A percentile compares a stretch with the other conserved stretches of the same genome.
Conservation (phyloP, 148 eudicot species). For the Salicornia ramosissima region DNA sequence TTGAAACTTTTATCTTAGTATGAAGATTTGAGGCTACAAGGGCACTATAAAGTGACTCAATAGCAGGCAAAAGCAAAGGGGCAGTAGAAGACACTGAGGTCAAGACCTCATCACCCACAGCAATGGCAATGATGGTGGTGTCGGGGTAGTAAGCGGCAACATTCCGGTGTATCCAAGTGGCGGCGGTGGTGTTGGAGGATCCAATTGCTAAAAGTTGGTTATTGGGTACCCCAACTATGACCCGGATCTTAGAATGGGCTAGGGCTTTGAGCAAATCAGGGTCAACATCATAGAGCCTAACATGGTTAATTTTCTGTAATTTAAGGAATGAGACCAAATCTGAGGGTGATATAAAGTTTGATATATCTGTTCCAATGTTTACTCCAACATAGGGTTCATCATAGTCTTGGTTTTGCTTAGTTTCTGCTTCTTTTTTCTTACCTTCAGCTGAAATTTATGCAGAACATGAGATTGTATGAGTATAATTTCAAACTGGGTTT, state of each 20-base stretch:
- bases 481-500: constrained; percentile 7
- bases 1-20: constrained; percentile 55
- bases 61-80: constrained; percentile 74
- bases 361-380: constrained; percentile 71
- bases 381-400: constrained; percentile 74
- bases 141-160: constrained; percentile 65
- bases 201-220: constrained; percentile 80
- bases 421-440: constrained; percentile 37
- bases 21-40: constrained; percentile 72
- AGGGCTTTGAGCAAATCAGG: constrained; percentile 61
- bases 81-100: constrained; percentile 62
- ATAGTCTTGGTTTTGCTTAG: constrained; percentile 36
- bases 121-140: constrained; percentile 63
- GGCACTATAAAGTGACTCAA: constrained; percentile 65
- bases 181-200: constrained; percentile 77
- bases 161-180: constrained; percentile 68
- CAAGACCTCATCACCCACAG: constrained; percentile 88
- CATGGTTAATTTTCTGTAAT: constrained; percentile 67
- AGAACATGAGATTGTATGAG: constrained; percentile 5
- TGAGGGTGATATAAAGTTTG: constrained; percentile 49
- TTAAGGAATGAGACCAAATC: constrained; percentile 62
- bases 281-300: constrained; percentile 70
- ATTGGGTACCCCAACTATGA: constrained; percentile 75
- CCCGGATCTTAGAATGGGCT: constrained; percentile 70
- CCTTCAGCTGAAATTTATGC: constrained; percentile 28